Evolutionary conservation across 208 protist genomes (phyloP).

Genomic region (Acanthamoeba healyi): DNA sequence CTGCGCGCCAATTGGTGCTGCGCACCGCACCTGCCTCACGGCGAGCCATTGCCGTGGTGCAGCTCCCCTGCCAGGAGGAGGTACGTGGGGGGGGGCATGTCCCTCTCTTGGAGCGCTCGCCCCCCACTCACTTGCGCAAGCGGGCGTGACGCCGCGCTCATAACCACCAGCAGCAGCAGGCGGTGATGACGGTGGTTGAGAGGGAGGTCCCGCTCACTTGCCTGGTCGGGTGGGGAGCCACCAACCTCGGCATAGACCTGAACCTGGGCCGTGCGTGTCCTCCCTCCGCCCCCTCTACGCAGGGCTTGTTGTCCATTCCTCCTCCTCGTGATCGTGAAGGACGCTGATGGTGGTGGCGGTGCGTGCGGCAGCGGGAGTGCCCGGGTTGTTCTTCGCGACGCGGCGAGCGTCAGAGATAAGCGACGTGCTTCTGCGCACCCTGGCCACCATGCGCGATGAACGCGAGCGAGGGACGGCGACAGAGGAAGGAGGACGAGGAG

Average conservation of each 20-base stretch:
- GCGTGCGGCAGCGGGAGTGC: neutral
- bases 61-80: neutral
- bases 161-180: no score
- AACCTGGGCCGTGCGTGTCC: neutral
- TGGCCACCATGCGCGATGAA: neutral
- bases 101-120: neutral
- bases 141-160: no score
- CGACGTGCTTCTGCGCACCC: neutral
- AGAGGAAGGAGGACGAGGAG: neutral
- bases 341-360: neutral
- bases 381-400: neutral
- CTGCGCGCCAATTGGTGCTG: neutral
- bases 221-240: constrained; percentile 16
- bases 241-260: constrained; percentile 20
- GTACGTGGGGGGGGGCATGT: no score
- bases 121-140: neutral
- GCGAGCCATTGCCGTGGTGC: neutral
- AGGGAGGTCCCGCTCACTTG: neutral
- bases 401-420: neutral
- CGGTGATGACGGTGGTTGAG: neutral
- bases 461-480: neutral
- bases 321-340: no score
- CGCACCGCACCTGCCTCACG: neutral
- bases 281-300: neutral
- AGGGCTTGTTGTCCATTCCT: neutral